Evolutionary conservation across 2,329 filamentous ascomycete species (phyloP), one percentile per base, ranked within the genome.

Genomic region (Botrytis pseudocinerea): DNA sequence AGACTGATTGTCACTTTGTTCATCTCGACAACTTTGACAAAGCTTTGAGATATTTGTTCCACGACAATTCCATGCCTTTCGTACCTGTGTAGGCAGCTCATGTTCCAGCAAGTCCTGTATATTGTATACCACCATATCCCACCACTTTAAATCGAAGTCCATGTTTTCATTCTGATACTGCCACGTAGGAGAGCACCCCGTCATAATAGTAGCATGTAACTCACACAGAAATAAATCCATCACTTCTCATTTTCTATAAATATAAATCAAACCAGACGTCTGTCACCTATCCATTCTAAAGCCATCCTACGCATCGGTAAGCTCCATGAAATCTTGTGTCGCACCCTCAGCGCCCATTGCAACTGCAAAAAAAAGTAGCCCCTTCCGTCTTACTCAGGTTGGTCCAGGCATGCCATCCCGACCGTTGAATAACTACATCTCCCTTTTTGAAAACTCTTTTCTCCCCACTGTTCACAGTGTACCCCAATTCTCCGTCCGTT

Each of bases 401-500:
- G 22, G 79, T 78, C 83, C 84, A 86, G 25, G 75, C 74, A 75
- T 86, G 85, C 73, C 82, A 84, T 20, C 79, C 80, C 0, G 83
- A 85, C 57, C 82, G 79, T 74, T 85, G 82, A 0, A 85, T 78
- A 44, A 83, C 76, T 35, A 82, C 75, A 42, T 85, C 83, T 25
- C 83, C 83, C 10, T 76, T 76, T 60, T 74, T 75, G 3, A 85
- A 28, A 6, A 78, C 79, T 74, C 78, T 83, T 77, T 82, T 82
- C 73, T 82, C 82, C 12, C 83, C 83, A 8, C 78, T 76, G 62
- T 84, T 83, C 0, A 84, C 78, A 6, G 59, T 74, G 9, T 83
- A 76, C 7, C 82, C 82, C 22, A 83, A 79, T 76, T 83, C 82
- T 9, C 84, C 83, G 5, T 78, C 76, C 16, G 84, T 18, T 7